A percentile compares a stretch with the other conserved stretches of the same genome.
Evolutionary conservation across 2,329 filamentous ascomycete species (phyloP).

Genomic region (Fusarium musae): DNA sequence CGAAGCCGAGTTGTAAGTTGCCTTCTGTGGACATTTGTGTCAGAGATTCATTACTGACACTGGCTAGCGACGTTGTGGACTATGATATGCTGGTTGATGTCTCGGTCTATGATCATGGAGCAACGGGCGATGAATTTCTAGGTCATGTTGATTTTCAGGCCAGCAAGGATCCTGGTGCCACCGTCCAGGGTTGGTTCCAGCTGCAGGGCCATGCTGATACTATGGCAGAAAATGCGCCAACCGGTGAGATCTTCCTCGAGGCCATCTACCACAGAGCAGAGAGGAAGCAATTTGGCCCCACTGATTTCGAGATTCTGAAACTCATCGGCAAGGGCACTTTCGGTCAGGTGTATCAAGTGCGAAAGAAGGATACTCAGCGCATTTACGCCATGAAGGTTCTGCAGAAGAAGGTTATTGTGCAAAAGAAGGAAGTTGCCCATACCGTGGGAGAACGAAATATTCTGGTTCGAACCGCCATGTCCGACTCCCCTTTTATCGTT

Average conservation of each 20-base stretch:
- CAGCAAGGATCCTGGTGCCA: conserved; percentile 72
- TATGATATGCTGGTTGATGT: conserved; percentile 91
- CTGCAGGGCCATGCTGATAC: conserved; percentile 81
- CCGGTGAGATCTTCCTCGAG: conserved; percentile 90
- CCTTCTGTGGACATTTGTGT: no score
- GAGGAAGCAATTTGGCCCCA: conserved; percentile 91
- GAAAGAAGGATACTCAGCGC: conserved; percentile 93
- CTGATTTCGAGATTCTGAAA: conserved; percentile 95
- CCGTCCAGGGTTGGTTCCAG: conserved; percentile 86
- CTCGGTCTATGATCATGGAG: conserved; percentile 87
- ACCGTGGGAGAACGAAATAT: conserved; percentile 98
- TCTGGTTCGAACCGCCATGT: conserved; percentile 92
- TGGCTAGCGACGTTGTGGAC: conserved; percentile 89
- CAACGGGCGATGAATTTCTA: conserved; percentile 87
- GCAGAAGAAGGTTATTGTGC: conserved; percentile 99
- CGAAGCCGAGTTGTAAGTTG: conserved; percentile 87
- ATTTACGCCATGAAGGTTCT: conserved; percentile 99
- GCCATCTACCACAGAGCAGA: conserved; percentile 87
- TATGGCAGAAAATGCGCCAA: conserved; percentile 74
- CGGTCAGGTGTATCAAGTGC: conserved; percentile 97
- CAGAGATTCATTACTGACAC: conserved; percentile 18
- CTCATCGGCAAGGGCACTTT: conserved; percentile 98
- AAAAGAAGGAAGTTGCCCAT: conserved; percentile 99
- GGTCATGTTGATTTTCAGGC: conserved; percentile 87
- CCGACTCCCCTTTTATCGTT: conserved; percentile 97